Conservation (phyloP, 371 early-diverging fungal genomes). For the Rhizopus delemar region DNA sequence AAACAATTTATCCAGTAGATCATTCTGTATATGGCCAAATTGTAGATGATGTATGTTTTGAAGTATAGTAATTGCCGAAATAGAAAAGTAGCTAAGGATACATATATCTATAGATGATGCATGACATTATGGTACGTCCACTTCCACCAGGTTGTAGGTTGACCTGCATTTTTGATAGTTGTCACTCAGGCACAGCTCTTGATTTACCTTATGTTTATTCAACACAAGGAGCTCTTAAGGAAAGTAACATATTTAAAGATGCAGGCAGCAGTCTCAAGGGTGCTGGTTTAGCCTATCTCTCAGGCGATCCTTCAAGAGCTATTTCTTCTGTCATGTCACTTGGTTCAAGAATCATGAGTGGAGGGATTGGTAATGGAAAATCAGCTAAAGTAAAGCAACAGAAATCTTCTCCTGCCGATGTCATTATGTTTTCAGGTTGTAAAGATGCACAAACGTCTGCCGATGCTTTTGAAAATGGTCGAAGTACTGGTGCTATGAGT, state of each 20-base stretch:
- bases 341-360: conserved; percentile 45
- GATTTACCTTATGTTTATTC: conserved; percentile 86
- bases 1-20: conserved; percentile 75
- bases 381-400: conserved; percentile 42
- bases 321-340: conserved; percentile 47
- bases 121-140: conserved; percentile 79
- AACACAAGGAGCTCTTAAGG: conserved; percentile 67
- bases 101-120: conserved; percentile 51
- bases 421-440: conserved; percentile 87
- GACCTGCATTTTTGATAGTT: conserved; percentile 85
- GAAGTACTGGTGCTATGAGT: conserved; percentile 86
- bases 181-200: conserved; percentile 85
- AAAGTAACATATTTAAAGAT: conserved; percentile 48
- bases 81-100: not conserved
- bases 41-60: conserved; percentile 74
- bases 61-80: not conserved
- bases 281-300: conserved; percentile 57
- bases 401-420: conserved; percentile 73
- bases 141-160: conserved; percentile 83
- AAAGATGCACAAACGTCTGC: conserved; percentile 91
- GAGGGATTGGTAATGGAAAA: conserved; percentile 36
- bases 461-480: conserved; percentile 68
- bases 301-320: conserved; percentile 48
- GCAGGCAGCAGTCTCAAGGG: conserved; percentile 46
- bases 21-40: conserved; percentile 76